Conservation (phyloP, 345 rosid species). For the Gossypium stocksii region DNA sequence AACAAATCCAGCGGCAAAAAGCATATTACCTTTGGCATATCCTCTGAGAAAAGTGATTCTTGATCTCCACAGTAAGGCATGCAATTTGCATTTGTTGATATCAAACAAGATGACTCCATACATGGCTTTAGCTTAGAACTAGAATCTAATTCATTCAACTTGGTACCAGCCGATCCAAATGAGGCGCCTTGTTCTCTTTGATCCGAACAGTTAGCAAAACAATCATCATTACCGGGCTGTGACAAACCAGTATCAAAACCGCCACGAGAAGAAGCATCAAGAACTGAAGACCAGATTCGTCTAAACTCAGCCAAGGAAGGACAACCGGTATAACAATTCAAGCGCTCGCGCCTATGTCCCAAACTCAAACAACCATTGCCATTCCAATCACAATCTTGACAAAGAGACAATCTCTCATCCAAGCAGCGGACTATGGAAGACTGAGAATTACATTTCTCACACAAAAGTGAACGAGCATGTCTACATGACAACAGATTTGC, state of each 20-base stretch:
- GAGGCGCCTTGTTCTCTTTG: constrained; percentile 26
- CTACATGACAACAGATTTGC: constrained; percentile 59
- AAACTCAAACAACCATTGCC: constrained; percentile 36
- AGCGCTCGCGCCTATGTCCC: constrained; percentile 37
- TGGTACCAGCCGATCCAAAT: constrained; percentile 23
- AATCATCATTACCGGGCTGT: constrained; percentile 22
- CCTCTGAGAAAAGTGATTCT: constrained; percentile 30
- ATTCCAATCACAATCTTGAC: constrained; percentile 63
- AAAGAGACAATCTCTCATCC: constrained; percentile 51
- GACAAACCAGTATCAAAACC: constrained; percentile 21
- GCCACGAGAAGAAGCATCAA: constrained; percentile 30
- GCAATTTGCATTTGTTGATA: constrained; percentile 30
- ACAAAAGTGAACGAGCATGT: constrained; percentile 61
- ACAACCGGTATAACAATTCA: constrained; percentile 55
- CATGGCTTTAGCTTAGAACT: constrained; percentile 31
- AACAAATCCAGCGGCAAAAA: neutral
- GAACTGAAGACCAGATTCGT: constrained; percentile 52
- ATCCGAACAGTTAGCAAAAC: constrained; percentile 23
- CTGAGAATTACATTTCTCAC: constrained; percentile 58
- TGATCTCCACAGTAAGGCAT: constrained; percentile 40
- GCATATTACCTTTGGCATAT: constrained; percentile 35
- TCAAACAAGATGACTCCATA: constrained; percentile 24
- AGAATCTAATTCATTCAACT: constrained; percentile 27
- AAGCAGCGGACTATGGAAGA: constrained; percentile 44
- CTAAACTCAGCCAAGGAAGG: constrained; percentile 52